phyloP scores from a whole-genome alignment of 352 stramenopile genomes.

The Phytopythium cucurbitacearum region DNA sequence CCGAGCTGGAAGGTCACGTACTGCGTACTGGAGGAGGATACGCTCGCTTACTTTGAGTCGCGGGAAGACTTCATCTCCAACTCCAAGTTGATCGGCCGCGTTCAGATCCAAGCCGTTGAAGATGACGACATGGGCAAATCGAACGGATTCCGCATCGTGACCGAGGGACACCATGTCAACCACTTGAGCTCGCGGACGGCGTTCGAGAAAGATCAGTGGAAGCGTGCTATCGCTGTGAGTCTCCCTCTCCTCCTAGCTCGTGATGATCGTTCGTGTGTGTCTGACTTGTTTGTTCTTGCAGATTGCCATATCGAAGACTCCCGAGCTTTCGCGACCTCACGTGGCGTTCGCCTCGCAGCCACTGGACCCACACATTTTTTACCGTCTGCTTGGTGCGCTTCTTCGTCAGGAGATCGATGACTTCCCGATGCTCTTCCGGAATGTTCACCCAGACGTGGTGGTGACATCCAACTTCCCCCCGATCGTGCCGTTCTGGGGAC shows the following conservation, averaged over 20 bases:
- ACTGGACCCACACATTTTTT: conserved; percentile 67
- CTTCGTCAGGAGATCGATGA: conserved; percentile 68
- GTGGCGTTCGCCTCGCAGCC: conserved; percentile 73
- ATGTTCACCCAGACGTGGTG: conserved; percentile 71
- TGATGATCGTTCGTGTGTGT: neutral
- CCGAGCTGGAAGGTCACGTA: conserved; percentile 69
- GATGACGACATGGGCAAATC: conserved; percentile 63
- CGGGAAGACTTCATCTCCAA: conserved; percentile 82
- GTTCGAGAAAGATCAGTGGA: conserved; percentile 84
- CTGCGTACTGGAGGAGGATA: conserved; percentile 75
- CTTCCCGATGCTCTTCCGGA: conserved; percentile 72
- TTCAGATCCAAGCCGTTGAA: conserved; percentile 63
- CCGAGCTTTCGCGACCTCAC: conserved; percentile 34
- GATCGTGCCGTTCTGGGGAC: conserved; percentile 82
- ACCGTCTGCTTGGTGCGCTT: conserved; percentile 58
- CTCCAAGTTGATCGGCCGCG: conserved; percentile 68
- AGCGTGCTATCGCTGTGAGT: conserved; percentile 56
- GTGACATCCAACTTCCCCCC: conserved; percentile 83
- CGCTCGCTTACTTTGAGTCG: conserved; percentile 74
- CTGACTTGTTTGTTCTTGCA: conserved; percentile 13
- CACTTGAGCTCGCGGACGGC: conserved; percentile 70
- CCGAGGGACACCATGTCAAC: conserved; percentile 61
- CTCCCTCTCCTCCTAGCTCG: neutral
- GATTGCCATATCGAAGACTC: conserved; percentile 54
- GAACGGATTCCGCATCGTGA: conserved; percentile 62